Evolutionary conservation across 495 filamentous ascomycete genomes (phyloP).

Genomic region (Penicilliopsis zonata): DNA sequence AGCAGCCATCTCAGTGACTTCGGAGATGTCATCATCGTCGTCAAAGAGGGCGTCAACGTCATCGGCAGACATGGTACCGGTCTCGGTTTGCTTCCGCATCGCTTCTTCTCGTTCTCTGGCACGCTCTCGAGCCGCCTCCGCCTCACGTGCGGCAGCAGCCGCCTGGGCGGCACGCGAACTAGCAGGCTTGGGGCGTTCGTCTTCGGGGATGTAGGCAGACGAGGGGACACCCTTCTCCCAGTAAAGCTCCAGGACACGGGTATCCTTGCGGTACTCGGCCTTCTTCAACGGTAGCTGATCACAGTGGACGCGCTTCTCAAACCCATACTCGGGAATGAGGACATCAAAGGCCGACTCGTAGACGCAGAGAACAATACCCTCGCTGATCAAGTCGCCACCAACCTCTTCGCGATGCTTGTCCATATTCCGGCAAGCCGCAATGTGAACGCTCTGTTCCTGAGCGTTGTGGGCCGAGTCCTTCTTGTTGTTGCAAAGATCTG

Average conservation of each 20-base stretch:
- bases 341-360: conserved; percentile 99
- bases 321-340: conserved; percentile 94
- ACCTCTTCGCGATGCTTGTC: conserved; percentile 74
- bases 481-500: conserved; percentile 95
- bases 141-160: conserved; percentile 62
- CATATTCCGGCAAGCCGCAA: conserved; percentile 91
- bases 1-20: conserved; percentile 70
- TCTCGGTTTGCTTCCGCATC: conserved; percentile 82
- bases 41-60: conserved; percentile 87
- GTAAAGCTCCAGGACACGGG: conserved; percentile 86
- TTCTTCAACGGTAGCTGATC: conserved; percentile 97
- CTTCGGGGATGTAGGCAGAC: conserved; percentile 90
- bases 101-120: conserved; percentile 78
- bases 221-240: conserved; percentile 99
- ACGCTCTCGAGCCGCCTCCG: conserved; percentile 65
- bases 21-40: conserved; percentile 84
- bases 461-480: conserved; percentile 97
- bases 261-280: conserved; percentile 93
- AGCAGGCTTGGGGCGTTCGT: conserved; percentile 77
- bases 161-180: conserved; percentile 52
- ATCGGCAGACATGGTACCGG: conserved; percentile 77
- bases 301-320: conserved; percentile 98
- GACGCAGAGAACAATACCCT: conserved; percentile 92
- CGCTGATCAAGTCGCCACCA: conserved; percentile 87
- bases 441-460: conserved; percentile 97